phyloP scores from a whole-genome alignment of 116 monocot genomes.

The Iris pallida region DNA sequence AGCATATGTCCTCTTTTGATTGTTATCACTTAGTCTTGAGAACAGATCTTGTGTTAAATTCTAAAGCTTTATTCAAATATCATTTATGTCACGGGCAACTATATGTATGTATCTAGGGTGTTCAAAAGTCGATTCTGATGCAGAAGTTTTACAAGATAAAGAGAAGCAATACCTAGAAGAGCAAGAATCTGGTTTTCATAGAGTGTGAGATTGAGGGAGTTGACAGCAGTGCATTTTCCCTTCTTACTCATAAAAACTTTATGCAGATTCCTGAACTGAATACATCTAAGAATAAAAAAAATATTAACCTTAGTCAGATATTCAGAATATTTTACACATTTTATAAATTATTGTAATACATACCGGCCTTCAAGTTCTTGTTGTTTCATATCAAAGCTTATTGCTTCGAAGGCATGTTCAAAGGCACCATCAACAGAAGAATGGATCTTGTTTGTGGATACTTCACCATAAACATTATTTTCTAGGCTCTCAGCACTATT shows the following conservation, averaged over 20 bases:
- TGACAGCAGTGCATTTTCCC: constrained; percentile 68
- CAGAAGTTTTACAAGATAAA: neutral
- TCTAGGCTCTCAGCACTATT: constrained; percentile 18
- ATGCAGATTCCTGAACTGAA: constrained; percentile 67
- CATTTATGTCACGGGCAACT: too few relatives aligned
- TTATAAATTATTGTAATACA: constrained; percentile 4
- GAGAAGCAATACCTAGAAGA: constrained; percentile 61
- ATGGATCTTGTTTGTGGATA: constrained; percentile 14
- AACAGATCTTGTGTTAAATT: too few relatives aligned
- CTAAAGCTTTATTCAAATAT: too few relatives aligned
- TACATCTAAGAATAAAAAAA: constrained; percentile 46
- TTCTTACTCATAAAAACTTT: constrained; percentile 66
- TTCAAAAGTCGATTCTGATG: too few relatives aligned
- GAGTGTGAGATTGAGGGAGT: constrained; percentile 66
- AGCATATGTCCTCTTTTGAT: too few relatives aligned
- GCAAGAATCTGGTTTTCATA: constrained; percentile 90
- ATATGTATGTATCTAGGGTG: too few relatives aligned
- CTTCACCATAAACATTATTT: constrained; percentile 14
- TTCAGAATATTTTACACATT: neutral
- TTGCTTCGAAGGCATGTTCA: constrained; percentile 53
- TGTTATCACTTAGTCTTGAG: too few relatives aligned
- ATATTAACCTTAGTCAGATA: neutral
- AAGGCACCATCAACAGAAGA: constrained; percentile 18
- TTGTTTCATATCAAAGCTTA: constrained; percentile 81
- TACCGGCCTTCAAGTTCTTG: constrained; percentile 73